Base-by-base conservation (phyloP, 345 rosid genomes). In the Camelina sativa region DNA sequence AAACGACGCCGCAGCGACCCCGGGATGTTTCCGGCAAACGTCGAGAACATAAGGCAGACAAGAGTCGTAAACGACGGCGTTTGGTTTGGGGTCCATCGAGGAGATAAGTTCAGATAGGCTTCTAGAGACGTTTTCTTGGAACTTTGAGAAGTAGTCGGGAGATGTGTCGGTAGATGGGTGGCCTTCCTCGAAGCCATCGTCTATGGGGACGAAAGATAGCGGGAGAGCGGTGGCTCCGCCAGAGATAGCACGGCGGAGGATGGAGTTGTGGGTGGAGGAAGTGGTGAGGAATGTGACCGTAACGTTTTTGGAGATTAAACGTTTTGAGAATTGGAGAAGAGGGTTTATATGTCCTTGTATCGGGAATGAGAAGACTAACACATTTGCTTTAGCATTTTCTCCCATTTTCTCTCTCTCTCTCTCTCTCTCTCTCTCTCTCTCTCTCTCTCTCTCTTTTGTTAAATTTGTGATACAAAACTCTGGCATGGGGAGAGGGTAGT, bases 321-420 rank as follows among this genome's bases (percentile, higher is more conserved):
- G 87, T 61, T 87, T 87, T 32, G 86, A 81, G 84, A 87, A 84
- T 41, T 86, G 87, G 59, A 85, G 79, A 50, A 84, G 73, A 23
- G 92, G 92, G 65, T 80, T 88, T 9, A 88, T 70, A 79, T 82
- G 91, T 8, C 93, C 89, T 76, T 82, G 89, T 7, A 41, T 16
- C 1, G 88, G 82, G 22, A 73, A 80, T 0, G 85, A 51, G 20
- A 83, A 11, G 15, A 85, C 79, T 55, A 84, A 57, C 15, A 82
- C 80, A 12, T 71, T 60, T 25, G 73, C 38, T 62, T 62, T 77
- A 2, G 73, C 23, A 20, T 64, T 54, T 65, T 76, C 80, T 76
- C 80, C 80, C 80, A 70, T 76, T 56, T 63, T 62, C 38, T 37
- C 16, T 43, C 3, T 20, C 5, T 63, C 4, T 19, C 28, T 56